A percentile compares a stretch with the other conserved stretches of the same genome.
Conservation (phyloP, 345 rosid genomes). For the Physaria fendleri region DNA sequence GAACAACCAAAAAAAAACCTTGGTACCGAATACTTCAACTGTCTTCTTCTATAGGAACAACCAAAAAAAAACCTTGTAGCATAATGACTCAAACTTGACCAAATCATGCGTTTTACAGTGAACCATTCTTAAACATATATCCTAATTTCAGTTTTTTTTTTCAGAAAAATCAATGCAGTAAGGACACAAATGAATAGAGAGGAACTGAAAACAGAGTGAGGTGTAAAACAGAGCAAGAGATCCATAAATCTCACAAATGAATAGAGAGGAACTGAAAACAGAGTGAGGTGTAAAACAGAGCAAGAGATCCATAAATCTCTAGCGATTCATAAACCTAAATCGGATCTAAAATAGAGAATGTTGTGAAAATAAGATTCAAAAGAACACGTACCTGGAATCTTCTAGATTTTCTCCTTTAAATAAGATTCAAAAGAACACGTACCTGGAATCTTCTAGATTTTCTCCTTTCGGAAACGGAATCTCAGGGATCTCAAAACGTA, state of each 20-base stretch:
- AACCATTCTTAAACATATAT: not conserved
- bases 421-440: too few relatives aligned
- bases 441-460: too few relatives aligned
- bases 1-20: not conserved
- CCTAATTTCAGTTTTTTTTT: not conserved
- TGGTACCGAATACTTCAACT: conserved; percentile 23
- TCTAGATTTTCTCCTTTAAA: too few relatives aligned
- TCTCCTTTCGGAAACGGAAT: conserved; percentile 8
- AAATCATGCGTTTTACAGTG: not conserved
- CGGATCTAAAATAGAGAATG: too few relatives aligned
- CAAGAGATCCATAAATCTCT: too few relatives aligned
- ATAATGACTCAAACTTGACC: conserved; percentile 1
- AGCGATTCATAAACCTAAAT: too few relatives aligned
- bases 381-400: too few relatives aligned
- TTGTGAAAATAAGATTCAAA: conserved; percentile 8
- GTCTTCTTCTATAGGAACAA: conserved; percentile 9
- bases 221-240: not conserved
- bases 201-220: not conserved
- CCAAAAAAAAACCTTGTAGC: conserved; percentile 18
- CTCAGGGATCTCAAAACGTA: not conserved
- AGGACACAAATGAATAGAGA: not conserved
- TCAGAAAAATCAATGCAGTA: conserved; percentile 4
- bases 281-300: not conserved
- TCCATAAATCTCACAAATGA: not conserved
- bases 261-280: not conserved